Evolutionary conservation across 1,284 basidiomycete species (phyloP).

Genomic region (Takashimella koratensis): DNA sequence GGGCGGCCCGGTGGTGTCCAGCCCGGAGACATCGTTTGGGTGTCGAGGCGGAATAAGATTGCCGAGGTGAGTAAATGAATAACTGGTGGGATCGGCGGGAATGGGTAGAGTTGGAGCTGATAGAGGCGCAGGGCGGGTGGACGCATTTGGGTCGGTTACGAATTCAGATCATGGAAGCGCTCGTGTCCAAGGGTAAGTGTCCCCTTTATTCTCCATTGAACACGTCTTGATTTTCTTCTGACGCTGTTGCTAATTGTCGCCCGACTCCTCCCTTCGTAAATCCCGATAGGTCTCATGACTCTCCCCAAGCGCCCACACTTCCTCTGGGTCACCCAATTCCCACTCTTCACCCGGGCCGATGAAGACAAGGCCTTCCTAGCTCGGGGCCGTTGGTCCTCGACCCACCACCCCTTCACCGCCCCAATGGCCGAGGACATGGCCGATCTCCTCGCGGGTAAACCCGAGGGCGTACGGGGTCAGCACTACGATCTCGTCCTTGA

Average conservation of each 20-base stretch:
- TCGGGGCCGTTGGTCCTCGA: slow-evolving; percentile 79
- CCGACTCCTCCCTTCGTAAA: not conserved
- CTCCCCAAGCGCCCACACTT: slow-evolving; percentile 68
- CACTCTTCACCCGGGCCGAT: slow-evolving; percentile 84
- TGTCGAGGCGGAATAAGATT: slow-evolving; percentile 52
- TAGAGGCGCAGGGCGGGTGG: slow-evolving; percentile 86
- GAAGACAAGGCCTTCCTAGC: slow-evolving; percentile 81
- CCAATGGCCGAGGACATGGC: slow-evolving; percentile 85
- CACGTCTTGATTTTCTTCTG: too few species aligned
- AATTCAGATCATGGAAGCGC: slow-evolving; percentile 59
- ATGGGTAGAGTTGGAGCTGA: too few species aligned
- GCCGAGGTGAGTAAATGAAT: slow-evolving; percentile 49
- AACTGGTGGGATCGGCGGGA: too few species aligned
- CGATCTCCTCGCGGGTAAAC: slow-evolving; percentile 64
- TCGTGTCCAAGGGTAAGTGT: slow-evolving; percentile 61
- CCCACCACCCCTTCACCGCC: slow-evolving; percentile 94
- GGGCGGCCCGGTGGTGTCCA: slow-evolving; percentile 38
- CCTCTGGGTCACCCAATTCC: slow-evolving; percentile 93
- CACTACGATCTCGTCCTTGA: slow-evolving; percentile 97
- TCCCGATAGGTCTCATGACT: slow-evolving; percentile 54
- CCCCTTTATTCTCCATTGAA: too few species aligned
- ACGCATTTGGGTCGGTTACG: slow-evolving; percentile 74
- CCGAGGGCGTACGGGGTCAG: slow-evolving; percentile 76
- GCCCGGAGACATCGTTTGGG: slow-evolving; percentile 55
- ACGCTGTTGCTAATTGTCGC: not conserved